phyloP scores from a whole-genome alignment of 139 green algal genomes.

The Coelastrella sp. region DNA sequence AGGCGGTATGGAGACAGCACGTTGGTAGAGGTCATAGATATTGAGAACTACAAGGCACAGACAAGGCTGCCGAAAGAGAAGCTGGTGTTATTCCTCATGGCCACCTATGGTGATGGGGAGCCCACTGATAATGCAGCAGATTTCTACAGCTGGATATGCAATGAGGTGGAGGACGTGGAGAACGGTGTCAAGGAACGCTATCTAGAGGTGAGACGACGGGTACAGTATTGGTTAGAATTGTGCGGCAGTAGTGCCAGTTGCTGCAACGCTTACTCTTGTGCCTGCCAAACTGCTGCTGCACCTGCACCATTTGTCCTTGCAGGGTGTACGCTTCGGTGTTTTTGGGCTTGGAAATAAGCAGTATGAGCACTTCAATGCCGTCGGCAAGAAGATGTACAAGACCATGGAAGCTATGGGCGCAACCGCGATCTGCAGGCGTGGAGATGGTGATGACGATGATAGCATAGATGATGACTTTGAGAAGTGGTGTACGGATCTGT shows the following conservation, averaged over 20 bases:
- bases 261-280: background rate
- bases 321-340: constrained; percentile 83
- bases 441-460: constrained; percentile 94
- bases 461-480: constrained; percentile 95
- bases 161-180: constrained; percentile 65
- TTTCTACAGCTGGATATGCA: constrained; percentile 88
- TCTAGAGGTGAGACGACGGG: constrained; percentile 63
- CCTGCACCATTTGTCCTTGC: too few relatives aligned
- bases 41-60: constrained; percentile 73
- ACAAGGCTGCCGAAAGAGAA: constrained; percentile 73
- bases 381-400: constrained; percentile 85
- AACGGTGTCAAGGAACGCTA: constrained; percentile 57
- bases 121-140: constrained; percentile 92
- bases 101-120: constrained; percentile 98
- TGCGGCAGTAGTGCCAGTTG: background rate
- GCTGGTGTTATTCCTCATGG: constrained; percentile 86
- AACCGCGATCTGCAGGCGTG: constrained; percentile 67
- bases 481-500: constrained; percentile 81
- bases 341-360: constrained; percentile 98
- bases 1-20: constrained; percentile 70
- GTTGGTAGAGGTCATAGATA: constrained; percentile 76
- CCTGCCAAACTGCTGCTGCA: background rate
- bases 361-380: constrained; percentile 98
- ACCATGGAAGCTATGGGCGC: constrained; percentile 78
- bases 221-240: background rate